These are phyloP conservation scores for Silene noctiflora DNA, from an alignment of 179 eudicot genomes.

Conservation along the genomic window DNA sequence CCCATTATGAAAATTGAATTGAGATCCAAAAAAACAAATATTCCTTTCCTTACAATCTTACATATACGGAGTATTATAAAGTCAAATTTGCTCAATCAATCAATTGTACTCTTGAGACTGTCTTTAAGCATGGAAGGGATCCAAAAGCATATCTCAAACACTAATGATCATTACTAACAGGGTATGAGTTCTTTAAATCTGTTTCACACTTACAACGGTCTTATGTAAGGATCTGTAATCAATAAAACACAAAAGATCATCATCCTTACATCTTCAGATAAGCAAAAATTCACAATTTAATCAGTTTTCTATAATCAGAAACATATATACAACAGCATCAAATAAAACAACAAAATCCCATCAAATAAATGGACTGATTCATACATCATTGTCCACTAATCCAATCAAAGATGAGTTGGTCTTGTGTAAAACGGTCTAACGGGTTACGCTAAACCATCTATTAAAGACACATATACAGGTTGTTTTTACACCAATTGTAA, in stretches of 20 bases:
- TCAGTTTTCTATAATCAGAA: neutral
- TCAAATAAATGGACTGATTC: neutral
- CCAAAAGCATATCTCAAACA: no score
- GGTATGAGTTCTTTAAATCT: no score
- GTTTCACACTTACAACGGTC: no score
- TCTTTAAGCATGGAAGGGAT: no score
- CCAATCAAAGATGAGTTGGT: neutral
- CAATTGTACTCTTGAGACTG: no score
- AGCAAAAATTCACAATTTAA: neutral
- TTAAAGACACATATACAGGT: no score
- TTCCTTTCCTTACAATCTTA: neutral
- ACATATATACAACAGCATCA: neutral
- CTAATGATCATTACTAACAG: no score
- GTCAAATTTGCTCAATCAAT: neutral
- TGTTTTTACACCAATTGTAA: no score
- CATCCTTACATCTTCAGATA: conserved; percentile 2
- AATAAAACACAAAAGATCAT: neutral
- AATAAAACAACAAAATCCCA: neutral
- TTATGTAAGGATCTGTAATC: neutral
- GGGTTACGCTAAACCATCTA: no score
- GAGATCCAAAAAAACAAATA: neutral
- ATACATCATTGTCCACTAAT: neutral
- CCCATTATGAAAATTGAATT: neutral
- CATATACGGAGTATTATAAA: neutral
- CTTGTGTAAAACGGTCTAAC: no score